Percentiles rank a stretch among this genome's conserved stretches.
Evolutionary conservation across 768 basidiomycete genomes (phyloP).

Genomic region (Boletus bicolor): DNA sequence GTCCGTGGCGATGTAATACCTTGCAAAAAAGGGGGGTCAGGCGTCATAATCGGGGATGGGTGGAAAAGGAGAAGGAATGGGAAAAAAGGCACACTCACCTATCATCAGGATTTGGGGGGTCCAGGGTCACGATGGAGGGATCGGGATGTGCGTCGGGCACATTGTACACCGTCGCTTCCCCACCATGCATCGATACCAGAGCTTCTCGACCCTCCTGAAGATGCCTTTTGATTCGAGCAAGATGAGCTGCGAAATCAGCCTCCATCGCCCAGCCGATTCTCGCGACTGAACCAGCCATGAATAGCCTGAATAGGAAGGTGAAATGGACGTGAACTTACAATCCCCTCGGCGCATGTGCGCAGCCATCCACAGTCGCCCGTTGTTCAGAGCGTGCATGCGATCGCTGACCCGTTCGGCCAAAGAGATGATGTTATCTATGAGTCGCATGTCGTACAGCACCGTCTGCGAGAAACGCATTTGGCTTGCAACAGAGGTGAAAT

Average conservation of each 20-base stretch:
- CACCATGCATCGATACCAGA: constrained; percentile 23
- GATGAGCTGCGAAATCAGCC: constrained; percentile 29
- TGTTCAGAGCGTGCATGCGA: constrained; percentile 30
- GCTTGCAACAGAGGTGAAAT: constrained; percentile 32
- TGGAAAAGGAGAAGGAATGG: no score
- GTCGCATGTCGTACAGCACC: constrained; percentile 31
- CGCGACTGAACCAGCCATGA: constrained; percentile 22
- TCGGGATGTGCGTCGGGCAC: constrained; percentile 22
- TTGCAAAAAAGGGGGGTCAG: neutral
- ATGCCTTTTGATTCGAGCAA: constrained; percentile 30
- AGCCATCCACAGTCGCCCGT: constrained; percentile 41
- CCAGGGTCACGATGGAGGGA: constrained; percentile 17
- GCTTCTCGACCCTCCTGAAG: constrained; percentile 19
- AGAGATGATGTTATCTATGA: constrained; percentile 22
- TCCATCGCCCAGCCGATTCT: constrained; percentile 36
- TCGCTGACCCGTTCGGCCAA: constrained; percentile 31
- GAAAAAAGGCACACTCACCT: constrained; percentile 8
- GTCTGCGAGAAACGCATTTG: constrained; percentile 28
- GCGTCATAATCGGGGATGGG: neutral
- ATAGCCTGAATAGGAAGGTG: no score
- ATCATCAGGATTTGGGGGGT: constrained; percentile 25
- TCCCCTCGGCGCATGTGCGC: constrained; percentile 46
- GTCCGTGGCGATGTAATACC: constrained; percentile 40
- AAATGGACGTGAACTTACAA: constrained; percentile 27
- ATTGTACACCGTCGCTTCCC: constrained; percentile 14